Conservation (phyloP, 257 asterid genomes). For the Solanum sejunctum region DNA sequence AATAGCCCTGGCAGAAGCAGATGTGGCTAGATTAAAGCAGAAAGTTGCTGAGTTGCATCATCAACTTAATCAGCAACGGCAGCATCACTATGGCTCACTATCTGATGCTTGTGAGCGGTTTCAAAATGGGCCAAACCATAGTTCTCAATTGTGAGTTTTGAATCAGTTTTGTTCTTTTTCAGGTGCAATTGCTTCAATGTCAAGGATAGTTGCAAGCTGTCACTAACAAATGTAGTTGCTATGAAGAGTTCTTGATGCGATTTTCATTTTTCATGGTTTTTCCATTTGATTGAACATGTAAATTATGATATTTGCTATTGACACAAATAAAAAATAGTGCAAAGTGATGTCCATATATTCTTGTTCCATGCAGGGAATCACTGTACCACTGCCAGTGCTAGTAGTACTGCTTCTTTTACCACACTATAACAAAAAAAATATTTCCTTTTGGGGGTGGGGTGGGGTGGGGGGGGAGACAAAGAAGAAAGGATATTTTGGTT, state of each 20-base stretch:
- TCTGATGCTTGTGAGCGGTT: slow-evolving; percentile 55
- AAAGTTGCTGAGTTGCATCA: slow-evolving; percentile 97
- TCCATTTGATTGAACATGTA: background rate
- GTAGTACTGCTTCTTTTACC: background rate
- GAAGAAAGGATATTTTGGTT: background rate
- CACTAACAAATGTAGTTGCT: background rate
- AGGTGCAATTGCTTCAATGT: background rate
- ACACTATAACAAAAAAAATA: background rate
- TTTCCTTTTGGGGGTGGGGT: background rate
- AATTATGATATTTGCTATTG: background rate
- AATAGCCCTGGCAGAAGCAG: slow-evolving; percentile 98
- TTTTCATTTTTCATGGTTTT: background rate
- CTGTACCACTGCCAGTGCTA: background rate
- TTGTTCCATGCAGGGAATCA: background rate
- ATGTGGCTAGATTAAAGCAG: slow-evolving; percentile 87
- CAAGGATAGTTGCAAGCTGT: background rate
- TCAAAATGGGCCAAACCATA: slow-evolving; percentile 45
- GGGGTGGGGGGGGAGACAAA: background rate
- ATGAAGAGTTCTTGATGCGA: background rate
- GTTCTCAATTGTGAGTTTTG: slow-evolving; percentile 46
- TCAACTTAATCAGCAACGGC: slow-evolving; percentile 93
- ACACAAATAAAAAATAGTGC: background rate
- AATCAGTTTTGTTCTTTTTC: background rate
- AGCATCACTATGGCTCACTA: slow-evolving; percentile 73
- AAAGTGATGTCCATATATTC: background rate